A percentile compares a stretch with the other conserved stretches of the same genome.
phyloP scores from a whole-genome alignment of 495 filamentous ascomycete species.

The Penicillium simplicissimum region DNA sequence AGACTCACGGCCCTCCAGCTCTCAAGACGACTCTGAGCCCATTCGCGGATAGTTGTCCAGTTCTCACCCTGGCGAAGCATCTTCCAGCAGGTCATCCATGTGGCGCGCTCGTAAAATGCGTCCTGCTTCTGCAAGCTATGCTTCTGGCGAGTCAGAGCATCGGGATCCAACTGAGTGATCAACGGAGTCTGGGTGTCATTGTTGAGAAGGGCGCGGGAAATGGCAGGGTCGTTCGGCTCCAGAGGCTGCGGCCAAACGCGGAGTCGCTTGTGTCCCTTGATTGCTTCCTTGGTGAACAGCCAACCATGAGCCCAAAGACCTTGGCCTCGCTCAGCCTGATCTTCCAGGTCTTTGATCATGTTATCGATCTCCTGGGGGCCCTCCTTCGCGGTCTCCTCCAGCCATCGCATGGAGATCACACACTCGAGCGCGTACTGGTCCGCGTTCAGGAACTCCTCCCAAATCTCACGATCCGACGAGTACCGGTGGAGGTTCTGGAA shows the following conservation, averaged over 20 bases:
- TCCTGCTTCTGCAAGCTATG: conserved; percentile 75
- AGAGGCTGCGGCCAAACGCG: conserved; percentile 62
- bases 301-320: conserved; percentile 78
- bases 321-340: conserved; percentile 60
- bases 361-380: conserved; percentile 69
- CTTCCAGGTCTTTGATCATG: conserved; percentile 68
- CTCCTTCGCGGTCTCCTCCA: conserved; percentile 68
- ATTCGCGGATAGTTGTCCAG: conserved; percentile 72
- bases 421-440: conserved; percentile 73
- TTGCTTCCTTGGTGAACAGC: conserved; percentile 84
- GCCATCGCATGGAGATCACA: conserved; percentile 76
- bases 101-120: conserved; percentile 78
- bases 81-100: conserved; percentile 88
- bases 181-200: conserved; percentile 61
- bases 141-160: conserved; percentile 77
- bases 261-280: conserved; percentile 86
- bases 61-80: conserved; percentile 77
- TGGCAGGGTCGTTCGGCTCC: conserved; percentile 57
- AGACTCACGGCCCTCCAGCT: conserved; percentile 73
- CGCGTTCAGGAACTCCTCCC: conserved; percentile 63
- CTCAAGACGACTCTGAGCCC: conserved; percentile 76
- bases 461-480: conserved; percentile 62
- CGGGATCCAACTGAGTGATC: conserved; percentile 91
- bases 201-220: conserved; percentile 56
- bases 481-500: conserved; percentile 55